Conservation (phyloP, 2,329 filamentous ascomycete genomes). For the Ascochyta pisi region DNA sequence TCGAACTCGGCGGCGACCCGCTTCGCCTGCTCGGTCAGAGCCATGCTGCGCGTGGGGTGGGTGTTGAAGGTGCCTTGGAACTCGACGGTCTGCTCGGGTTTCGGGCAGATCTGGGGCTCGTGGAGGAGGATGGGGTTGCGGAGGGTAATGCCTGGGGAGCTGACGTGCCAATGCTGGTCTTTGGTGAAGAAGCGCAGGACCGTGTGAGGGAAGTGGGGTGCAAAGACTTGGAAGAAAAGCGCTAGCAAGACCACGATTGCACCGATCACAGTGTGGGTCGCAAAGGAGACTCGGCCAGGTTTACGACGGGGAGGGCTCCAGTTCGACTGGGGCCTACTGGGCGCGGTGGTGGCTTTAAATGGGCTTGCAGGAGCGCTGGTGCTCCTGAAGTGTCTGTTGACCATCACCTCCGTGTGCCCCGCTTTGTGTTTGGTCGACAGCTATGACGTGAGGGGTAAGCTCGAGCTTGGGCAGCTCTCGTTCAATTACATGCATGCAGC, state of each 20-base stretch:
- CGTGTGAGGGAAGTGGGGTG: slow-evolving; percentile 46
- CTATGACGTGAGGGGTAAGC: slow-evolving; percentile 29
- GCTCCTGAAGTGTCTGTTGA: slow-evolving; percentile 21
- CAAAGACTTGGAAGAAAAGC: slow-evolving; percentile 44
- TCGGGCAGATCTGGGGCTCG: slow-evolving; percentile 38
- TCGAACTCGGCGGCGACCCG: slow-evolving; percentile 86
- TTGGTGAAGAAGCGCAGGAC: slow-evolving; percentile 35
- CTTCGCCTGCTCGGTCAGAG: slow-evolving; percentile 73
- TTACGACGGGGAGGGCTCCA: slow-evolving; percentile 19
- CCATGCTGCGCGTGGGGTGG: slow-evolving; percentile 54
- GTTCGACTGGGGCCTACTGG: slow-evolving; percentile 19
- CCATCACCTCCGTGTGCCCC: slow-evolving; percentile 17
- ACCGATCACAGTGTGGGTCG: slow-evolving; percentile 35
- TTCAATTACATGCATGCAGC: slow-evolving; percentile 23
- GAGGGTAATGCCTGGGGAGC: slow-evolving; percentile 30
- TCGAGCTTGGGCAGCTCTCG: slow-evolving; percentile 21
- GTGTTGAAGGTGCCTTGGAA: slow-evolving; percentile 46
- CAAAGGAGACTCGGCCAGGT: slow-evolving; percentile 22
- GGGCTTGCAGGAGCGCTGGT: slow-evolving; percentile 22
- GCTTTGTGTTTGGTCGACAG: slow-evolving; percentile 21
- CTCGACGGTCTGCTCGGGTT: slow-evolving; percentile 34
- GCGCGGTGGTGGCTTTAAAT: slow-evolving; percentile 24
- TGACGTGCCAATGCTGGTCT: slow-evolving; percentile 25
- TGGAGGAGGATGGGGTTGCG: slow-evolving; percentile 36
- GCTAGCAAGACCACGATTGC: slow-evolving; percentile 44